phyloP scores from a whole-genome alignment of 371 early-diverging fungal species.

The Mortierella sp. region DNA sequence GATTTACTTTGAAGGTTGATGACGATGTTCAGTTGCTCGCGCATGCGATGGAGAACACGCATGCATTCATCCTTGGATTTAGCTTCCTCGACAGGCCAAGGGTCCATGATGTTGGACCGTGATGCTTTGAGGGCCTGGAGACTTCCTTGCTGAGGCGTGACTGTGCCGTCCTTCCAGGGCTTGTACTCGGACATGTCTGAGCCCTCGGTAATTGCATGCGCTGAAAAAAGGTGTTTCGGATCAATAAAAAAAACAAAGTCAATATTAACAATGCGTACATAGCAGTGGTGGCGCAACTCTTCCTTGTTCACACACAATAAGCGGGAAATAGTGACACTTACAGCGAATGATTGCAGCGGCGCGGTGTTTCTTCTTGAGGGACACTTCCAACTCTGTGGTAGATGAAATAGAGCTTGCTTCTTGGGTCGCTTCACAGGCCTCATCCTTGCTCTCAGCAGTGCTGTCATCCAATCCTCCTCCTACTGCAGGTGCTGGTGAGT shows the following conservation, averaged over 20 bases:
- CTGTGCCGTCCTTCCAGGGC: conserved; percentile 51
- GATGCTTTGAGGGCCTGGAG: conserved; percentile 22
- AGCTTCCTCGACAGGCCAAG: conserved; percentile 48
- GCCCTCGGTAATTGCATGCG: conserved; percentile 45
- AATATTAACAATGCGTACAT: neutral
- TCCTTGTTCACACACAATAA: neutral
- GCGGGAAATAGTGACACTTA: conserved; percentile 11
- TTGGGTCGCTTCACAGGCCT: neutral
- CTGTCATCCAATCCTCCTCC: neutral
- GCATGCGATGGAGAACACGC: conserved; percentile 52
- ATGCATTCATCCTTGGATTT: conserved; percentile 49
- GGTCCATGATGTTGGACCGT: conserved; percentile 33
- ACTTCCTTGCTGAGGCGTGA: conserved; percentile 30
- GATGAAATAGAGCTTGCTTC: neutral
- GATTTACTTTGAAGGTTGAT: conserved; percentile 54
- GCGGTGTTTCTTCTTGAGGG: conserved; percentile 36
- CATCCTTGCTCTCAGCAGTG: neutral
- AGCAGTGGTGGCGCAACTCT: neutral
- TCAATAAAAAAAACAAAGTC: neutral
- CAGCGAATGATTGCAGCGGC: conserved; percentile 40
- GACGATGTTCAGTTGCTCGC: conserved; percentile 54
- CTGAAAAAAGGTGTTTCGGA: conserved; percentile 12
- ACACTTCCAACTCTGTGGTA: conserved; percentile 22
- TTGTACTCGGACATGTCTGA: conserved; percentile 47
- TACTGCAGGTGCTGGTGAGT: neutral